phyloP scores from a whole-genome alignment of 345 rosid genomes.

The Murraya koenigii region DNA sequence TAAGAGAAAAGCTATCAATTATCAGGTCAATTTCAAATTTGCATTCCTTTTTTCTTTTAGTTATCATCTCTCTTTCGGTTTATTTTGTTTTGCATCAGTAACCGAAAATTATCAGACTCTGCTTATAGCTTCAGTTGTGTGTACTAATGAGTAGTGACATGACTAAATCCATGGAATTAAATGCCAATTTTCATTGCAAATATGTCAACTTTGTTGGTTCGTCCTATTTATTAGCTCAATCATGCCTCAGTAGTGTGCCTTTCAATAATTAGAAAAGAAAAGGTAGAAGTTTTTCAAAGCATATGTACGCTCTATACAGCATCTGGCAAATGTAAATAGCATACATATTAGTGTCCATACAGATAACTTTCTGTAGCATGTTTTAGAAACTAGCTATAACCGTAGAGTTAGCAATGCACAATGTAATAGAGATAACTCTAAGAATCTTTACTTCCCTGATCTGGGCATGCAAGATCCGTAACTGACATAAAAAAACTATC shows the following conservation, averaged over 20 bases:
- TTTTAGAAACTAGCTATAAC: background rate
- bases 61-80: background rate
- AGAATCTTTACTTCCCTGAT: background rate
- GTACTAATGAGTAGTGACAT: background rate
- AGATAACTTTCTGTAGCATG: background rate
- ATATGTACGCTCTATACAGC: background rate
- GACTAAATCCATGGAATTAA: background rate
- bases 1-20: conserved; percentile 56
- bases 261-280: background rate
- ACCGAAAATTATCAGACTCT: background rate
- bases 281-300: too few relatives aligned
- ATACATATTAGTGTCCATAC: background rate
- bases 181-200: background rate
- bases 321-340: background rate
- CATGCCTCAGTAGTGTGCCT: background rate
- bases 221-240: background rate
- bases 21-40: conserved; percentile 43
- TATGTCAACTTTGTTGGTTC: background rate
- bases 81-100: background rate
- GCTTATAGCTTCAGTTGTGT: background rate
- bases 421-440: background rate
- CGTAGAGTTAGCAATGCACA: background rate
- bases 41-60: background rate
- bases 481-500: background rate
- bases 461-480: background rate